Evolutionary conservation across 257 asterid species (phyloP).

Genomic region (Scutellaria baicalensis): DNA sequence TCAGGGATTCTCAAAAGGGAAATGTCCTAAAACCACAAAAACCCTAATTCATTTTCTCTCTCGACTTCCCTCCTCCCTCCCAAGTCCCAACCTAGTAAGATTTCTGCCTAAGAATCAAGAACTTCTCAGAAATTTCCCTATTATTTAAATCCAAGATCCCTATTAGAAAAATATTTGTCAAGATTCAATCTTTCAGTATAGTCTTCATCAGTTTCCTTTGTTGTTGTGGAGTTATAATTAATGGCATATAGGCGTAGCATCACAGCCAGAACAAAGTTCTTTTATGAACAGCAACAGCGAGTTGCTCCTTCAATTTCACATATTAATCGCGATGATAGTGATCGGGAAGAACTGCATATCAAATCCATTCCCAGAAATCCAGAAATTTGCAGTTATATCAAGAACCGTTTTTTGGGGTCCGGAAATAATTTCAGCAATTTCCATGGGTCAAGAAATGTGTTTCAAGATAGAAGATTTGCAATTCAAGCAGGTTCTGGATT

Average conservation of each 20-base stretch:
- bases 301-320: slow-evolving; percentile 47
- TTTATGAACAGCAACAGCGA: slow-evolving; percentile 63
- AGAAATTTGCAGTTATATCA: slow-evolving; percentile 24
- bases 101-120: not conserved
- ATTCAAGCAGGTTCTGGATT: slow-evolving; percentile 37
- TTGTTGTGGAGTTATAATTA: slow-evolving; percentile 4
- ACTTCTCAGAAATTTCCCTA: not conserved
- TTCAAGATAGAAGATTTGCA: slow-evolving; percentile 30
- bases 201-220: not conserved
- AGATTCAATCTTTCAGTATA: not conserved
- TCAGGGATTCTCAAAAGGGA: not conserved
- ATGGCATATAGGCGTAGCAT: slow-evolving; percentile 80
- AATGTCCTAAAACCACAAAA: not conserved
- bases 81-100: not conserved
- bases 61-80: not conserved
- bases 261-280: slow-evolving; percentile 49
- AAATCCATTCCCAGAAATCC: slow-evolving; percentile 12
- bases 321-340: slow-evolving; percentile 32
- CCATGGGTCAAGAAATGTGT: slow-evolving; percentile 20
- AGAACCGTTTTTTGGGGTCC: slow-evolving; percentile 16
- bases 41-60: not conserved
- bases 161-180: not conserved
- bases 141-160: not conserved
- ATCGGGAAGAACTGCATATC: slow-evolving; percentile 17
- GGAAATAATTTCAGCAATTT: slow-evolving; percentile 20